phyloP scores from a whole-genome alignment of 2,329 filamentous ascomycete genomes.

The Claviceps sp. region DNA sequence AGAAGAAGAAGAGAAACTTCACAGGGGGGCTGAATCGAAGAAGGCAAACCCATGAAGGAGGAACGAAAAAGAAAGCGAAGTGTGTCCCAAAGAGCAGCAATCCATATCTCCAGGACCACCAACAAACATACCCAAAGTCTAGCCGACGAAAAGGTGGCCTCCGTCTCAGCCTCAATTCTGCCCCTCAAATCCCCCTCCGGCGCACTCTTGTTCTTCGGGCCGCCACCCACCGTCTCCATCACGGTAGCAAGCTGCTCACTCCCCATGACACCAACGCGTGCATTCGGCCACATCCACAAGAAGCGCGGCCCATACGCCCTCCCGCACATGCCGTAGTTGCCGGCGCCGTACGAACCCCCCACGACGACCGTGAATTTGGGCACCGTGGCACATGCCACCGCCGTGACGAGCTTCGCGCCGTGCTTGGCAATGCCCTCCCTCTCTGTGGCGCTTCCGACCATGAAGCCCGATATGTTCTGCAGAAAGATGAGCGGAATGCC shows the following conservation, averaged over 20 bases:
- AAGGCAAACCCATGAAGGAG: no score
- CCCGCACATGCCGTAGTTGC: slow-evolving; percentile 98
- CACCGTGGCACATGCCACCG: slow-evolving; percentile 84
- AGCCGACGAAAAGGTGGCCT: slow-evolving; percentile 77
- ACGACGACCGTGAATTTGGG: slow-evolving; percentile 96
- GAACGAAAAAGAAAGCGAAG: no score
- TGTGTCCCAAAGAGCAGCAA: no score
- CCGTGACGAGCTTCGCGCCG: slow-evolving; percentile 90
- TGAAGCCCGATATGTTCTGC: slow-evolving; percentile 96
- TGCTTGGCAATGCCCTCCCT: slow-evolving; percentile 95
- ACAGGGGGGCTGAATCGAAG: no score
- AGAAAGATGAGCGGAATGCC: slow-evolving; percentile 84
- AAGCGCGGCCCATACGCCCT: slow-evolving; percentile 85
- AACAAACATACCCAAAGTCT: slow-evolving; percentile 60
- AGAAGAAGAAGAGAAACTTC: no score
- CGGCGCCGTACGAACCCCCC: slow-evolving; percentile 84
- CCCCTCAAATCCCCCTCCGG: slow-evolving; percentile 63
- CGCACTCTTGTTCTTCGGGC: slow-evolving; percentile 20
- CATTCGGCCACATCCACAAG: slow-evolving; percentile 95
- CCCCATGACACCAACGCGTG: slow-evolving; percentile 94
- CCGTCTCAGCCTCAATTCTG: slow-evolving; percentile 80
- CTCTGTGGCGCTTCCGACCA: slow-evolving; percentile 90
- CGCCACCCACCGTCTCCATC: slow-evolving; percentile 65
- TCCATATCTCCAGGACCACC: no score
- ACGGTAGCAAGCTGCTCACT: slow-evolving; percentile 81